phyloP scores from a whole-genome alignment of 148 eudicot genomes.

The Rheum nobile region DNA sequence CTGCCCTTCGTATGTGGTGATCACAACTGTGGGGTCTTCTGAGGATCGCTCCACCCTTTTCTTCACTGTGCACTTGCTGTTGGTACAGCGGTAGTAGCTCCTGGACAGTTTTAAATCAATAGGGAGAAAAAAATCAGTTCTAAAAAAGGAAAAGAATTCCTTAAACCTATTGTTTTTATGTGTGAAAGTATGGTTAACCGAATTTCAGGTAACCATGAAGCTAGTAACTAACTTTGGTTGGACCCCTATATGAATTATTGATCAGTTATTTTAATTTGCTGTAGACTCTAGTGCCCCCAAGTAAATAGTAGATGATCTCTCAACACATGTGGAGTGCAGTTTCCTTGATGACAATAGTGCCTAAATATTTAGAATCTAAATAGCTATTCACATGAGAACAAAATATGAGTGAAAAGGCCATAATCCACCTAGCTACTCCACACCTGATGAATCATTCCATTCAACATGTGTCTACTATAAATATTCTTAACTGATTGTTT shows the following conservation, averaged over 20 bases:
- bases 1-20: conserved; percentile 95
- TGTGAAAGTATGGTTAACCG: no score
- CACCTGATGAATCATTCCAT: no score
- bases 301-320: neutral
- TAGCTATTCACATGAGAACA: no score
- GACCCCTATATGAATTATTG: neutral
- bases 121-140: neutral
- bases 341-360: neutral
- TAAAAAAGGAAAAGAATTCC: no score
- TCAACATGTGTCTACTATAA: no score
- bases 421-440: no score
- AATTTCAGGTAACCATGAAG: no score
- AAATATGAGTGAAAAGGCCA: no score
- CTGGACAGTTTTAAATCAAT: conserved; percentile 21
- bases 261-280: neutral
- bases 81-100: conserved; percentile 96
- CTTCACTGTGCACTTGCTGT: conserved; percentile 85
- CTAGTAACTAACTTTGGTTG: neutral
- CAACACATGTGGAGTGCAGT: neutral
- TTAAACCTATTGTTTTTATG: no score
- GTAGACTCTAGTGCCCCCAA: neutral
- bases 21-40: conserved; percentile 67
- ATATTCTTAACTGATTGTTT: neutral
- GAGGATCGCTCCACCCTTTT: conserved; percentile 87
- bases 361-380: no score